A percentile compares a stretch with the other conserved stretches of the same genome.
Conservation (phyloP, 768 basidiomycete genomes). For the Tubosaeta sp. region DNA sequence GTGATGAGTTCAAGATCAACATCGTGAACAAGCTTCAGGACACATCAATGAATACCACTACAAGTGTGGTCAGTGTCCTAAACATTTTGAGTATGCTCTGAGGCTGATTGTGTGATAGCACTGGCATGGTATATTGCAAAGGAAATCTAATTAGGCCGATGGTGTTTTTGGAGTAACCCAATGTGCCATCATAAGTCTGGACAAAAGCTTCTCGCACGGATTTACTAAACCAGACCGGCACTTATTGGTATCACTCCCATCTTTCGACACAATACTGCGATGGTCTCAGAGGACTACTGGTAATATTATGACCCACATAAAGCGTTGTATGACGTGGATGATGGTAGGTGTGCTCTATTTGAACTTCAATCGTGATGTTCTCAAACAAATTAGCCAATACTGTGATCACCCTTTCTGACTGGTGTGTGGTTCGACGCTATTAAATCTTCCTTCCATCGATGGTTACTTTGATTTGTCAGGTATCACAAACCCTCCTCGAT, state of each 20-base stretch:
- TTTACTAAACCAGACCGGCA: conserved; percentile 22
- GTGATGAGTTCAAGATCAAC: conserved; percentile 38
- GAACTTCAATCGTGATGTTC: no score
- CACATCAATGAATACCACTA: conserved; percentile 43
- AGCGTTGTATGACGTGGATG: conserved; percentile 40
- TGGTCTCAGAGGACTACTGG: conserved; percentile 26
- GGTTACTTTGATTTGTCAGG: conserved; percentile 5
- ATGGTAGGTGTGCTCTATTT: conserved; percentile 29
- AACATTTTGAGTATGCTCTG: not conserved
- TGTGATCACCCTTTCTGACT: conserved; percentile 41
- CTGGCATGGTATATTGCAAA: conserved; percentile 52
- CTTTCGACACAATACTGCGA: conserved; percentile 38
- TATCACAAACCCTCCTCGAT: conserved; percentile 14
- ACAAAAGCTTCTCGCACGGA: not conserved
- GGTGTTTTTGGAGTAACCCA: conserved; percentile 37
- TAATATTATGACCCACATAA: conserved; percentile 39
- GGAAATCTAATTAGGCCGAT: conserved; percentile 41
- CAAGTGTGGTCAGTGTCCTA: conserved; percentile 42
- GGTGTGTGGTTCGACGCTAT: not conserved
- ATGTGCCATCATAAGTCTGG: conserved; percentile 26
- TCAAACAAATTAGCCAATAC: no score
- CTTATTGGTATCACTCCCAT: conserved; percentile 36
- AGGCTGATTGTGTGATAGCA: conserved; percentile 33
- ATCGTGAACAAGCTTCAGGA: conserved; percentile 44
- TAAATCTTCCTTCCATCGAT: conserved; percentile 26